A percentile compares a stretch with the other conserved stretches of the same genome.
phyloP scores from a whole-genome alignment of 2,329 filamentous ascomycete genomes.

The Leptographium lundbergii region DNA sequence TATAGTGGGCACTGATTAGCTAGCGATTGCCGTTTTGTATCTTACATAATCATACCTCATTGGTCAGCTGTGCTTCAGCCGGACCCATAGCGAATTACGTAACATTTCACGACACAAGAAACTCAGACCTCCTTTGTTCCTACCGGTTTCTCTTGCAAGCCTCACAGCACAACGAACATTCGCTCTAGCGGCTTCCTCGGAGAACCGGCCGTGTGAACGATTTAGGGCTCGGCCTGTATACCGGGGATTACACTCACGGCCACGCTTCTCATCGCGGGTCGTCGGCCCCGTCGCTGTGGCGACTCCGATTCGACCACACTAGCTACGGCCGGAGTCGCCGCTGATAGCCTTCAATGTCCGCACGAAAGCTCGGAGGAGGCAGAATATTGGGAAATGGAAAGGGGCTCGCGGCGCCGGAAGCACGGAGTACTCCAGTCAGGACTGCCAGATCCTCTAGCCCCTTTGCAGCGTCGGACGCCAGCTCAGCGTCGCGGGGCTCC shows the following conservation, averaged over 20 bases:
- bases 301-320: neutral
- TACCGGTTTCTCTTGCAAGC: neutral
- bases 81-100: neutral
- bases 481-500: conserved; percentile 67
- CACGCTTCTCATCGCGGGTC: neutral
- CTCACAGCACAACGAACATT: neutral
- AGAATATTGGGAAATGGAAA: conserved; percentile 81
- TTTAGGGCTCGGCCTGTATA: neutral
- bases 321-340: conserved; percentile 1
- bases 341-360: conserved; percentile 49
- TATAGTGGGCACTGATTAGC: too few species aligned
- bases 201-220: neutral
- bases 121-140: neutral
- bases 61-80: neutral
- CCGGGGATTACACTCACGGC: neutral
- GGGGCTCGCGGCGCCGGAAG: conserved; percentile 55
- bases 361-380: conserved; percentile 78
- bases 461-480: conserved; percentile 43
- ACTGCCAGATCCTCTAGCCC: conserved; percentile 39
- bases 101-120: neutral
- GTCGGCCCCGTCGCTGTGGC: neutral
- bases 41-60: neutral
- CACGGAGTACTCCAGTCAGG: conserved; percentile 17
- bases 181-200: neutral
- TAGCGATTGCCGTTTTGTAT: too few species aligned